These are phyloP conservation scores for Yamadazyma conglobata DNA, from an alignment of 1,139 yeast genomes.

Conservation along the genomic window DNA sequence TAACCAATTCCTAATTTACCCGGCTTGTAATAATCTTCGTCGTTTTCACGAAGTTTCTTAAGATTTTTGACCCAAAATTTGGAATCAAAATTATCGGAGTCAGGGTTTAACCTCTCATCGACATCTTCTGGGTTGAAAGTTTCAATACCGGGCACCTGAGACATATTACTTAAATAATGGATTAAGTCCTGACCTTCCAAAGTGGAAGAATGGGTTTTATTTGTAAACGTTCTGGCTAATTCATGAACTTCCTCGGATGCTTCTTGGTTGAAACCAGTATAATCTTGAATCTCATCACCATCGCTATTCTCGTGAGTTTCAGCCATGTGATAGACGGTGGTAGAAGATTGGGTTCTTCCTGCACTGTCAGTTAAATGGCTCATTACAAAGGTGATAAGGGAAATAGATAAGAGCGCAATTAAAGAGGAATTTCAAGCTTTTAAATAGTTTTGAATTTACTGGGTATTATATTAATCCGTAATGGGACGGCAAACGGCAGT, in stretches of 20 bases:
- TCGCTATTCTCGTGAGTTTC: not conserved
- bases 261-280: slow-evolving; percentile 2
- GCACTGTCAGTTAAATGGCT: no score
- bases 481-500: not conserved
- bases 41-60: slow-evolving; percentile 48
- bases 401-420: no score
- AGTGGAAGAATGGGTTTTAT: slow-evolving; percentile 14
- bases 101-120: slow-evolving; percentile 26
- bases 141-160: slow-evolving; percentile 49
- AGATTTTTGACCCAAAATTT: slow-evolving; percentile 73
- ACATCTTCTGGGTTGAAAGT: slow-evolving; percentile 23
- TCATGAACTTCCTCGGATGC: slow-evolving; percentile 6
- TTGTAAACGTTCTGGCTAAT: slow-evolving; percentile 49
- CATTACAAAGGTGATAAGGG: no score
- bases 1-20: slow-evolving; percentile 67
- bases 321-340: no score
- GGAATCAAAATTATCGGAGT: slow-evolving; percentile 54
- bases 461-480: not conserved
- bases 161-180: slow-evolving; percentile 45
- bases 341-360: no score
- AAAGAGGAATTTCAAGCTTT: no score
- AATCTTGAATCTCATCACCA: slow-evolving; percentile 3
- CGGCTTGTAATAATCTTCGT: slow-evolving; percentile 63
- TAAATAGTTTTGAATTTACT: not conserved
- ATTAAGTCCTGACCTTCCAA: slow-evolving; percentile 50